Base-by-base conservation (phyloP, 2,329 filamentous ascomycete species). In the Zalaria sp. region DNA sequence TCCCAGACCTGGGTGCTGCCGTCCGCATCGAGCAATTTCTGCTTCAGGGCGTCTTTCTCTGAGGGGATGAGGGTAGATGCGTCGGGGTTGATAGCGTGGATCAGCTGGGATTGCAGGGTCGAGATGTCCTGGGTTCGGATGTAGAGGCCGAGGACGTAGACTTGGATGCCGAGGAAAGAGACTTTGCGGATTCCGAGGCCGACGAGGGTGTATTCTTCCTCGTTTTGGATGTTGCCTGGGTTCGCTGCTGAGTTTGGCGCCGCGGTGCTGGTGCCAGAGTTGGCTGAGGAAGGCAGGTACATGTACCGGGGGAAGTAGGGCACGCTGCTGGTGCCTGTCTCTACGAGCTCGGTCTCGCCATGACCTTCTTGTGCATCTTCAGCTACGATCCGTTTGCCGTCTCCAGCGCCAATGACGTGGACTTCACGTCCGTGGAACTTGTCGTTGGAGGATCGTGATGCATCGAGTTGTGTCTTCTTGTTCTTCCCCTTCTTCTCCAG, bases 141-240 rank as follows among this genome's bases (percentile, higher is more conserved):
- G 65, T 98, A 98, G 53, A 93, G 77, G 10, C 89, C 91, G 0
- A 94, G 83, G 11, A 96, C 83, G 64, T 98, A 98, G 41, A 98
- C 91, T 59, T 94, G 81, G 36, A 98, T 86, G 38, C 76, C 69
- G 36, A 96, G 66, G 60, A 96, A 94, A 25, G 83, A 93, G 28
- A 98, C 91, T 1, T 82, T 87, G 42, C 91, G 77, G 47, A 93
- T 80, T 11, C 91, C 91, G 4, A 95, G 66, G 0, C 91, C 91
- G 5, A 96, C 73, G 0, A 96, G 72, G 25, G 86, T 88, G 60
- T 95, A 96, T 53, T 94, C 72, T 35, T 82, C 53, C 60, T 75
- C 47, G 61, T 71, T 45, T 26, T 54, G 53, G 4, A 52, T 46
- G 10, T 59, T 56, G 18, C 53, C 55, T 5, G 51, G 27, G 56